A percentile compares a stretch with the other conserved stretches of the same genome.
These are phyloP conservation scores for Globisporangium mamillatum DNA, from an alignment of 352 stramenopile species.

Conservation along the genomic window DNA sequence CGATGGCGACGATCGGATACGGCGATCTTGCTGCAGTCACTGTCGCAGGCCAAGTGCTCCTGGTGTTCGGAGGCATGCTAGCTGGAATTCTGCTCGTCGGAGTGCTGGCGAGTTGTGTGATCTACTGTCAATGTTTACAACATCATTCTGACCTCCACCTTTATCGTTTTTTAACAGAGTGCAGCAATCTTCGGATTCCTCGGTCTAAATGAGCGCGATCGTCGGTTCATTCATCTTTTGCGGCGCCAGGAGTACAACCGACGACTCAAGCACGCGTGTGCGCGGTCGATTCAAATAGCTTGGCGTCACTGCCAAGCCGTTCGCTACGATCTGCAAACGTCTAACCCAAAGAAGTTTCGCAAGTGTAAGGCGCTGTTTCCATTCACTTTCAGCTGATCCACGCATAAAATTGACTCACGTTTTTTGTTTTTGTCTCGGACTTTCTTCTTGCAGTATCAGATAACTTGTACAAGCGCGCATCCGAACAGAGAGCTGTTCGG, in stretches of 20 bases:
- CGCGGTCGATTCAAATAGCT: conserved; percentile 56
- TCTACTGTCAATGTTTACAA: background rate
- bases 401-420: background rate
- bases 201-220: conserved; percentile 50
- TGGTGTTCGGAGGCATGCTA: conserved; percentile 67
- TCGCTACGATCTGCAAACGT: background rate
- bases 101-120: conserved; percentile 41
- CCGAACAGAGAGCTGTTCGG: conserved; percentile 48
- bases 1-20: conserved; percentile 78
- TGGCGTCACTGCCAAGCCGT: conserved; percentile 37
- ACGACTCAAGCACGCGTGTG: conserved; percentile 41
- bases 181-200: conserved; percentile 65
- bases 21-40: conserved; percentile 61
- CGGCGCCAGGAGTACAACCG: conserved; percentile 39
- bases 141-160: background rate
- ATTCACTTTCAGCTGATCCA: background rate
- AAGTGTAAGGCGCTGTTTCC: conserved; percentile 23
- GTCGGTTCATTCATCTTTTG: conserved; percentile 55
- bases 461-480: conserved; percentile 30
- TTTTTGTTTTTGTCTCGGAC: background rate
- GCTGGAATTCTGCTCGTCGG: conserved; percentile 67
- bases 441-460: conserved; percentile 21
- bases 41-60: conserved; percentile 47
- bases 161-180: conserved; percentile 30
- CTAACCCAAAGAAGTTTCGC: conserved; percentile 10